Base-by-base conservation (phyloP, 345 rosid genomes). In the Citrus hindsii region DNA sequence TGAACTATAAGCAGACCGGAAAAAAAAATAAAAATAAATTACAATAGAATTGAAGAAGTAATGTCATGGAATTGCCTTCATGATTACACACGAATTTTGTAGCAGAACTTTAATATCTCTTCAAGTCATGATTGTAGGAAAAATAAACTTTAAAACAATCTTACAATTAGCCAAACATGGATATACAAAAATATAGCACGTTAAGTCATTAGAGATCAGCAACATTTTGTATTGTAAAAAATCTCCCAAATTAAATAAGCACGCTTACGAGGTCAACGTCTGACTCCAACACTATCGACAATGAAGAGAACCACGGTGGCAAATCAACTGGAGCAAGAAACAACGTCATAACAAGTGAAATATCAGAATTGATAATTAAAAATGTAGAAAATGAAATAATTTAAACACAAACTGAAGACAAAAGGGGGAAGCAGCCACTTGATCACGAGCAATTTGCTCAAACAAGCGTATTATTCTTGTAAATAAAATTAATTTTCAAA, bases 291-390 rank as follows among this genome's bases (percentile, higher is more conserved):
- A 84, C 85, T 46, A 96, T 76, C 71, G 92, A 91, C 82, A 96
- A 38, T 14, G 97, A 90, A 10, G 98, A 90, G 90, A 96, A 96
- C 96, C 94, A 94, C 73, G 86, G 94, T 28, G 98, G 98, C 84
- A 96, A 88, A 82, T 94, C 98, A 79, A 95, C 99, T 96, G 92
- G 32, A 84, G 82, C 69, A 84, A 77, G 25, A 40, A 64, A 85
- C 76, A 76, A 46, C 56, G 72, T 37, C 62, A 61, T 81, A 82
- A 46, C 59, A 74, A 73, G 53, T 30, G 64, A 82, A 48, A 42
- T 21, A 46, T 60, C 67, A 65, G 58, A 37, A 63, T 2, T 62
- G 22, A 42, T 46, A 46, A 75, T 30, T 46, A 13, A 62, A 27
- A 13, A 27, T 27, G 14, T 5, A 28, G 30, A 62, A 24, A 10